Base-by-base conservation (phyloP, 2,329 filamentous ascomycete species). In the Monascus ruber region DNA sequence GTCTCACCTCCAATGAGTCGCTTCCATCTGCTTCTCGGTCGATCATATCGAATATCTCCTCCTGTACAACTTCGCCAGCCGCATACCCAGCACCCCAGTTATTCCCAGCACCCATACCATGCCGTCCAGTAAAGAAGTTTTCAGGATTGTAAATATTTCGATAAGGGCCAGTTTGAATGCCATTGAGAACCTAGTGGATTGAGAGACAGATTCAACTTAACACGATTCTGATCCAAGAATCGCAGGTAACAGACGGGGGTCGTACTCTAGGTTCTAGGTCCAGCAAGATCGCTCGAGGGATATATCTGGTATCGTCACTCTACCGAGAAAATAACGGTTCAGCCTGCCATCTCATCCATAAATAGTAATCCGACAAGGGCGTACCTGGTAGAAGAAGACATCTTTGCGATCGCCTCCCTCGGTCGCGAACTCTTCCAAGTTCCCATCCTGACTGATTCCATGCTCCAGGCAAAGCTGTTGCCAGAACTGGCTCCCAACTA, bases 101-200 rank as follows among this genome's bases (percentile, higher is more conserved):
- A 65, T 98, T 98, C 34, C 87, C 91, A 5, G 91, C 91, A 34
- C 91, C 91, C 40, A 85, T 79, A 42, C 91, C 91, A 66, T 89
- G 83, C 62, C 94, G 93, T 53, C 89, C 86, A 38, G 96, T 79
- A 61, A 93, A 98, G 68, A 96, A 95, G 71, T 98, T 98, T 65
- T 98, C 91, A 0, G 91, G 91, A 60, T 98, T 98, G 76, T 98
- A 98, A 43, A 98, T 98, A 62, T 98, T 96, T 63, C 83, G 86
- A 71, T 98, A 98, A 0, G 88, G 81, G 1, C 91, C 87, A 6
- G 81, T 83, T 67, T 96, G 89, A 51, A 98, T 98, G 45, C 79
- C 72, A 59, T 96, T 84, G 57, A 98, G 83, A 47, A 96, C 83
- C 80, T 76, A 47, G 33, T 41, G n/a, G 5, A 8, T 27, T 31